Base-by-base conservation (phyloP, 192 early-diverging fungal genomes). In the Funneliformis geosporum region DNA sequence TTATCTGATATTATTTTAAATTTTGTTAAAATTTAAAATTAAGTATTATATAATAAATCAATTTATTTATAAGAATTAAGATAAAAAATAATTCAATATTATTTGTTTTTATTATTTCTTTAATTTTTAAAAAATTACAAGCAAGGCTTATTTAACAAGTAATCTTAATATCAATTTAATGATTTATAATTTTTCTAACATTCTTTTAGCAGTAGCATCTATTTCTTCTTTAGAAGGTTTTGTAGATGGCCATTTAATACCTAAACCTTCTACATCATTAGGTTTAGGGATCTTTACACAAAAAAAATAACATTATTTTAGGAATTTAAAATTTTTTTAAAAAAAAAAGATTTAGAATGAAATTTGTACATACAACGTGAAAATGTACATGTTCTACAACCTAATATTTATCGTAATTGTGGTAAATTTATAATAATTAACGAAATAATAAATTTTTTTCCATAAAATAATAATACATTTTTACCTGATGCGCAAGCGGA, bases 331-430 rank as follows among this genome's bases (percentile, higher is more conserved):
- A 12, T 2, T 61, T 38, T 28, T 7, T 28, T 2, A 42, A 40
- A 16, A 2, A 76, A 6, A 43, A 6, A 11, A 39, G 8, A 8
- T n/a, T 25, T 12, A 8, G 25, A 44, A 64, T 1, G 3, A 44
- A 25, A 16, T 14, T 16, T 55, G 14, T 50, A 59, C 76, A 38
- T 78, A 78, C 76, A 2, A 97, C 87, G 76, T 98, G 97, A 88
- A 98, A 96, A 78, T 99, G 97, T 11, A 99, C 97, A 80, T 99
- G 97, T 28, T 88, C 88, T 0, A 99, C 95, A 72, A 87, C 90
- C 90, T 96, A 86, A 80, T 65, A 60, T 18, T 25, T n/a, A n/a
- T 73, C 7, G 60, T 25, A 47, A 71, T n/a, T n/a, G n/a, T n/a
- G n/a, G 28, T 28, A 64, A 23, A 28, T 59, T 71, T 64, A 66